Evolutionary conservation across 176 grass and related monocot species (phyloP).

Genomic region (Triticum aestivum): DNA sequence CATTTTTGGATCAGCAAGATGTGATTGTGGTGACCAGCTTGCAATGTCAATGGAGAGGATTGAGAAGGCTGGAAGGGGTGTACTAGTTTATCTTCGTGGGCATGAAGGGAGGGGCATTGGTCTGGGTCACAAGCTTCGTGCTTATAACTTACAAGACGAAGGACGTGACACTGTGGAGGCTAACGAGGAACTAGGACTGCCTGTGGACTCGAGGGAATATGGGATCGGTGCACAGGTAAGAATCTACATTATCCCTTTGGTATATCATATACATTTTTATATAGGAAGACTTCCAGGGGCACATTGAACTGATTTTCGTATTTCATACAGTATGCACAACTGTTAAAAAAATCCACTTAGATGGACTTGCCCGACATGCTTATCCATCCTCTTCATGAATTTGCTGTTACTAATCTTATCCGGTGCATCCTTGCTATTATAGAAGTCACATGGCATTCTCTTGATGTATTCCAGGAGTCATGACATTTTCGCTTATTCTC

Average conservation of each 20-base stretch:
- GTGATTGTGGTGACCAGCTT: constrained; percentile 74
- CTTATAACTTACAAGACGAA: constrained; percentile 75
- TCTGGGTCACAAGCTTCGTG: constrained; percentile 69
- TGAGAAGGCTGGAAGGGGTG: constrained; percentile 69
- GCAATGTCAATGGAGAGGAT: constrained; percentile 81
- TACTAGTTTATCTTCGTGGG: constrained; percentile 78
- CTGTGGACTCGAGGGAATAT: constrained; percentile 77
- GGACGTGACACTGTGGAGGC: constrained; percentile 77
- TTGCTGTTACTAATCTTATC: neutral
- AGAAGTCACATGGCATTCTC: neutral
- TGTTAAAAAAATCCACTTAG: neutral
- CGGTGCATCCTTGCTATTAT: neutral
- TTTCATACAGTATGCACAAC: neutral
- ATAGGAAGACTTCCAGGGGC: neutral
- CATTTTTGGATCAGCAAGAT: constrained; percentile 80
- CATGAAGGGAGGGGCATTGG: constrained; percentile 86
- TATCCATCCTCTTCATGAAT: neutral
- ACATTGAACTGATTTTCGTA: neutral
- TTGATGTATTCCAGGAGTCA: neutral
- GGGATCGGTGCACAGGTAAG: constrained; percentile 83
- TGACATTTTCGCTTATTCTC: constrained; percentile 10
- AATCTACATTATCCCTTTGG: neutral
- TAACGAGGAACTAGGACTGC: constrained; percentile 74
- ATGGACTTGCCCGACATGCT: neutral
- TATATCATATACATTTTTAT: neutral